These are phyloP conservation scores for Triticum aestivum DNA, from an alignment of 176 grass and related monocot species.

Conservation along the genomic window DNA sequence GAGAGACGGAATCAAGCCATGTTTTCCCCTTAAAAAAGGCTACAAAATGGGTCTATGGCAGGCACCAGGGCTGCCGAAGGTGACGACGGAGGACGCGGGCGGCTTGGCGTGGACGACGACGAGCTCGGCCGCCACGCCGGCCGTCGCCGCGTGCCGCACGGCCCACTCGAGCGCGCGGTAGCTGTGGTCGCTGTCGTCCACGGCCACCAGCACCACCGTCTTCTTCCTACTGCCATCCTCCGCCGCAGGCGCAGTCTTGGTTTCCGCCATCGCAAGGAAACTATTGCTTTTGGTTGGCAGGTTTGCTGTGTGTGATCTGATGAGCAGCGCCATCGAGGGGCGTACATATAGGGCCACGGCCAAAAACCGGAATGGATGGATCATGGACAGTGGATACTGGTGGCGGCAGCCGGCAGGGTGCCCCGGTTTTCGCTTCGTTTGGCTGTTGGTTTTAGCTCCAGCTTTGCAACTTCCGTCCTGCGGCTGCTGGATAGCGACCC, in stretches of 20 bases:
- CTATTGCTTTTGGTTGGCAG: too few species aligned
- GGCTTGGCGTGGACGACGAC: constrained; percentile 76
- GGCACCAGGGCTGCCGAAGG: constrained; percentile 42
- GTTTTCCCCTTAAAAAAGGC: too few species aligned
- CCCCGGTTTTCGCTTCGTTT: not conserved
- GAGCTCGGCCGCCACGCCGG: constrained; percentile 30
- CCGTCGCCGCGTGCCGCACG: constrained; percentile 26
- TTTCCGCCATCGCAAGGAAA: not conserved
- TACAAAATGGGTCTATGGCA: too few species aligned
- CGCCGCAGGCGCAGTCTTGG: not conserved
- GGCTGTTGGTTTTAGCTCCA: not conserved
- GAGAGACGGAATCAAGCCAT: too few species aligned
- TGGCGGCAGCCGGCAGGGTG: not conserved
- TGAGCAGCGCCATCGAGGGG: not conserved
- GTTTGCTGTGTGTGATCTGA: not conserved
- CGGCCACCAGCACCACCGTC: constrained; percentile 59
- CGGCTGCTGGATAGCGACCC: not conserved
- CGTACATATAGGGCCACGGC: not conserved
- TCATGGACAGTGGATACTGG: not conserved
- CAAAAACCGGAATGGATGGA: not conserved
- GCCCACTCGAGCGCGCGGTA: constrained; percentile 65
- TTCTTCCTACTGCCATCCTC: not conserved
- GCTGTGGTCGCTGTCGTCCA: constrained; percentile 73
- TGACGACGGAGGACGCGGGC: constrained; percentile 43
- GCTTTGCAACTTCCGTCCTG: not conserved